These are phyloP conservation scores for Penicillium sp. DNA, from an alignment of 2,329 filamentous ascomycete genomes.

Conservation along the genomic window DNA sequence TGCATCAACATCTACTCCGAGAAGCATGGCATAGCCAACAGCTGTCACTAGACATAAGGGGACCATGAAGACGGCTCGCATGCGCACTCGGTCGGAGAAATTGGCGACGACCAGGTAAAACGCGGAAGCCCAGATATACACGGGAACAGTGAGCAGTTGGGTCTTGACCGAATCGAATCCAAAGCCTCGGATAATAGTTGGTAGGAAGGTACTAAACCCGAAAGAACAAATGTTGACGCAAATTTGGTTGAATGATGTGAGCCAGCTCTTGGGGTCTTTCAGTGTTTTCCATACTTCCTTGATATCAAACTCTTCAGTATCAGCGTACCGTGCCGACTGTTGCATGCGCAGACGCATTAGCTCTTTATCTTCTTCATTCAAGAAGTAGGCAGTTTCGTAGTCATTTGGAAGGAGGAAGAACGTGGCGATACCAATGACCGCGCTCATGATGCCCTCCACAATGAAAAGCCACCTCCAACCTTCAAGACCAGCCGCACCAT, in stretches of 20 bases:
- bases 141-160: slow-evolving; percentile 14
- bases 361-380: slow-evolving; percentile 45
- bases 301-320: slow-evolving; percentile 42
- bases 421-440: slow-evolving; percentile 40
- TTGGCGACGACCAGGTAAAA: slow-evolving; percentile 15
- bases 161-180: slow-evolving; percentile 45
- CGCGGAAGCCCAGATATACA: slow-evolving; percentile 17
- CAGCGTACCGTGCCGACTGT: slow-evolving; percentile 44
- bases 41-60: slow-evolving; percentile 13
- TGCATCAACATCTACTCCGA: slow-evolving; percentile 12
- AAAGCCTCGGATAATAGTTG: slow-evolving; percentile 50
- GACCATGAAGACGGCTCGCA: slow-evolving; percentile 15
- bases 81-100: slow-evolving; percentile 13
- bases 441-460: slow-evolving; percentile 46
- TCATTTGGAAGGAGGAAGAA: slow-evolving; percentile 49
- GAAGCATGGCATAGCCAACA: slow-evolving; percentile 15
- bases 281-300: slow-evolving; percentile 16
- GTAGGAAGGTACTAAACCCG: slow-evolving; percentile 54
- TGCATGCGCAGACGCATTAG: slow-evolving; percentile 46
- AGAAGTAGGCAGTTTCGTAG: slow-evolving; percentile 45
- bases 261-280: slow-evolving; percentile 14
- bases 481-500: slow-evolving; percentile 39
- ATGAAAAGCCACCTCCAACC: slow-evolving; percentile 49
- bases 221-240: slow-evolving; percentile 48
- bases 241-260: slow-evolving; percentile 44